A percentile compares a stretch with the other conserved stretches of the same genome.
phyloP scores from a whole-genome alignment of 2,329 filamentous ascomycete species.

The Myotisia sp. region DNA sequence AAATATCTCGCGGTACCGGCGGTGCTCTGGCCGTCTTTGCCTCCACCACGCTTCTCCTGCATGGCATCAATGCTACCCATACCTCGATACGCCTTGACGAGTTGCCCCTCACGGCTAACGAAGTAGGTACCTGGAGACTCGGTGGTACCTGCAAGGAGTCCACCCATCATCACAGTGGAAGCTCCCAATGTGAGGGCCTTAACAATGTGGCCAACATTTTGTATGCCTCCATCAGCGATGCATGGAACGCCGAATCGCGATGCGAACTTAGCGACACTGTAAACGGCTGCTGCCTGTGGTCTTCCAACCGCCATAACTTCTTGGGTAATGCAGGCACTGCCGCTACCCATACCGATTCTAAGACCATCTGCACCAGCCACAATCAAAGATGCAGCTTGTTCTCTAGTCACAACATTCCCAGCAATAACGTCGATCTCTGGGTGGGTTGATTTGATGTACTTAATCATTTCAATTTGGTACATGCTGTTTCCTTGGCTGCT shows the following conservation, averaged over 20 bases:
- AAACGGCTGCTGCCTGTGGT: slow-evolving; percentile 86
- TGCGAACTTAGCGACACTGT: slow-evolving; percentile 78
- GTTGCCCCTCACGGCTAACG: slow-evolving; percentile 88
- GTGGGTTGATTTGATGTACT: slow-evolving; percentile 80
- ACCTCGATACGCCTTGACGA: slow-evolving; percentile 97
- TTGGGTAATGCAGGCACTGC: slow-evolving; percentile 96
- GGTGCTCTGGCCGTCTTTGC: slow-evolving; percentile 59
- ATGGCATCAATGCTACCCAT: slow-evolving; percentile 99
- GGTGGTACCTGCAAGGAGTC: slow-evolving; percentile 88
- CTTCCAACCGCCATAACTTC: slow-evolving; percentile 99
- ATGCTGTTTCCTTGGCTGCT: slow-evolving; percentile 96
- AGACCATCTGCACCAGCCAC: slow-evolving; percentile 90
- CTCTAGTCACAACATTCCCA: slow-evolving; percentile 94
- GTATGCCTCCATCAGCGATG: slow-evolving; percentile 93
- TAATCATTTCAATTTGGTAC: slow-evolving; percentile 98
- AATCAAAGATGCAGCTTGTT: slow-evolving; percentile 86
- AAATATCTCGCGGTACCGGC: slow-evolving; percentile 97
- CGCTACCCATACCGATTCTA: slow-evolving; percentile 96
- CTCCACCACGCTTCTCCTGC: slow-evolving; percentile 88
- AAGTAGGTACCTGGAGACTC: slow-evolving; percentile 96
- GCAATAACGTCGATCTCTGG: slow-evolving; percentile 85
- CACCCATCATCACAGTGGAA: slow-evolving; percentile 98
- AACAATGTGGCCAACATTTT: slow-evolving; percentile 98
- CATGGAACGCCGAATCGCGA: slow-evolving; percentile 90
- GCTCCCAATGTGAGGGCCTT: slow-evolving; percentile 93